These are phyloP conservation scores for Myrica gale DNA, from an alignment of 306 rosid species.

Conservation along the genomic window DNA sequence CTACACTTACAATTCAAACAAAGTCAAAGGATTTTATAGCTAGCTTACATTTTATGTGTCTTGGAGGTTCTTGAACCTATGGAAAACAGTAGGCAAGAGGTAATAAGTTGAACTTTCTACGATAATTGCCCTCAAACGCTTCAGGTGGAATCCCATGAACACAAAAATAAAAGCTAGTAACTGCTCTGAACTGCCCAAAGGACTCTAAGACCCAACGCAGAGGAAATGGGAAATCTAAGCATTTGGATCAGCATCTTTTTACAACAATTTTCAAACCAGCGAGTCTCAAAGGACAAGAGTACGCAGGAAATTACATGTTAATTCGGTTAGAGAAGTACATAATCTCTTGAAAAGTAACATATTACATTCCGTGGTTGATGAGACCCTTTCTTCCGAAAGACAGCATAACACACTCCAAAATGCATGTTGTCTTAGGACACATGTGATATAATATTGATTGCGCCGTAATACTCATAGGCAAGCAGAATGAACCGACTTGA, in stretches of 20 bases:
- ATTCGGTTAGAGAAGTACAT: neutral
- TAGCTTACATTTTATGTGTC: neutral
- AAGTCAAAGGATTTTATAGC: neutral
- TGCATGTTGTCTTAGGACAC: conserved; percentile 1
- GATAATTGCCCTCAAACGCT: neutral
- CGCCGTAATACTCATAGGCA: neutral
- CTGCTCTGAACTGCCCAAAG: neutral
- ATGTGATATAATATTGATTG: neutral
- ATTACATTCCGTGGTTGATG: neutral
- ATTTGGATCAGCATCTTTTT: neutral
- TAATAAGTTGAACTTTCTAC: neutral
- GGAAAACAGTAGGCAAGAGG: neutral
- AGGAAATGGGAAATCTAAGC: neutral
- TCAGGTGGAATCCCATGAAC: neutral
- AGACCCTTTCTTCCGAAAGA: neutral
- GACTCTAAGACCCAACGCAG: neutral
- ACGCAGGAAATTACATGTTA: too few relatives aligned
- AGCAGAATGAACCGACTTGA: neutral
- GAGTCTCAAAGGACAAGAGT: too few relatives aligned
- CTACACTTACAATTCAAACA: neutral
- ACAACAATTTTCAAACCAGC: neutral
- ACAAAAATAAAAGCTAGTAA: neutral
- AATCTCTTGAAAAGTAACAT: neutral
- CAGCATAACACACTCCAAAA: neutral
- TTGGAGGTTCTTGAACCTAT: neutral